These are phyloP conservation scores for Pluteus cervinus DNA, from an alignment of 768 basidiomycete species.

Conservation along the genomic window DNA sequence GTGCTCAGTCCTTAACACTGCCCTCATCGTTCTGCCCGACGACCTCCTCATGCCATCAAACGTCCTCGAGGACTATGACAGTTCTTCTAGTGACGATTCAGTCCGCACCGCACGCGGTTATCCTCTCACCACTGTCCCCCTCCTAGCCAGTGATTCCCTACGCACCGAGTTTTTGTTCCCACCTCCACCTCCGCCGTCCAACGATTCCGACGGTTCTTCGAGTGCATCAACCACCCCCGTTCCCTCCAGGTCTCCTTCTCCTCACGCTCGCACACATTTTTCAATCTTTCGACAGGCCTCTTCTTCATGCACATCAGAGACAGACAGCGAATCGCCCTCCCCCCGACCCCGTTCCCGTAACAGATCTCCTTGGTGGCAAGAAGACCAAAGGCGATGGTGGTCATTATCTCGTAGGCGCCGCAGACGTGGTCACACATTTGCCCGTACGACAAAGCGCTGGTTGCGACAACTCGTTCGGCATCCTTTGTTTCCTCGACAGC, in stretches of 20 bases:
- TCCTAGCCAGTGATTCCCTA: constrained; percentile 5
- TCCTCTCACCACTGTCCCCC: constrained; percentile 8
- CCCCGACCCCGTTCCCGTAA: constrained; percentile 20
- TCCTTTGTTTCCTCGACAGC: constrained; percentile 75
- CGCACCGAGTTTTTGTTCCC: constrained; percentile 12
- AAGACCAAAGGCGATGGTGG: constrained; percentile 57
- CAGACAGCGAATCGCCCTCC: constrained; percentile 56
- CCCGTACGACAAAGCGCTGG: constrained; percentile 49
- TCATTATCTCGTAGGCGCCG: constrained; percentile 43
- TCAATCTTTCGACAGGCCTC: constrained; percentile 38
- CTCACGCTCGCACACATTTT: constrained; percentile 49
- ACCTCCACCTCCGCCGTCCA: constrained; percentile 29
- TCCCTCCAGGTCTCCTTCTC: constrained; percentile 59
- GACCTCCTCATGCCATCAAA: constrained; percentile 15
- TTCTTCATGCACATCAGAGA: constrained; percentile 54
- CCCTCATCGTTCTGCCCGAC: constrained; percentile 1
- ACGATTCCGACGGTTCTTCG: constrained; percentile 32
- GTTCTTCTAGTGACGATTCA: constrained; percentile 37
- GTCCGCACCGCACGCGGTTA: constrained; percentile 26
- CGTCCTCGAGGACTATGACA: constrained; percentile 35
- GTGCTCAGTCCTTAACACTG: constrained; percentile 1
- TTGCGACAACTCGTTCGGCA: constrained; percentile 55
- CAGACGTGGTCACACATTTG: constrained; percentile 37
- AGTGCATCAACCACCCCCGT: constrained; percentile 45
- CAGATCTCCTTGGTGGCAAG: constrained; percentile 33